These are phyloP conservation scores for Cymbidium sinense DNA, from an alignment of 106 monocot genomes.

Conservation along the genomic window DNA sequence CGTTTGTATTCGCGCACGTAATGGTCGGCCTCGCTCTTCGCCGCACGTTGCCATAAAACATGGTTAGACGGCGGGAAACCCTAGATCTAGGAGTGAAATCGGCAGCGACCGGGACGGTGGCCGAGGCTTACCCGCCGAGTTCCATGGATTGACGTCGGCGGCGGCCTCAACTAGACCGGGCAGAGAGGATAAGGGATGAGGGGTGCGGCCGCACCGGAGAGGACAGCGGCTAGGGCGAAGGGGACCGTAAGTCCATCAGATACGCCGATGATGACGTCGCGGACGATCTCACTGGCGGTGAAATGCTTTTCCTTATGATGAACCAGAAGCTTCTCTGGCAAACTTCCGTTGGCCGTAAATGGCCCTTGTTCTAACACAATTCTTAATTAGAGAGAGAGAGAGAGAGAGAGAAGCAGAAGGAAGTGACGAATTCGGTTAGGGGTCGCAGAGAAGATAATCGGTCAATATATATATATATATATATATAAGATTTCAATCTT, in stretches of 20 bases:
- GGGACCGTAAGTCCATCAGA: conserved; percentile 98
- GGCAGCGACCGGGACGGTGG: background rate
- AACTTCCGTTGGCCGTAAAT: background rate
- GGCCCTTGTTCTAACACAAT: conserved; percentile 13
- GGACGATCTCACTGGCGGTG: conserved; percentile 76
- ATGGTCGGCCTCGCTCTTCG: conserved; percentile 92
- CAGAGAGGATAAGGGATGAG: conserved; percentile 80
- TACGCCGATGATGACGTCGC: conserved; percentile 93
- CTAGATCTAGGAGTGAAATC: background rate
- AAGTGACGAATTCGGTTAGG: too few species aligned
- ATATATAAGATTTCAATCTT: too few species aligned
- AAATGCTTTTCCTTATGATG: conserved; percentile 88
- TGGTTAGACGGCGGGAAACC: background rate
- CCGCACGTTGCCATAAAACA: conserved; percentile 26
- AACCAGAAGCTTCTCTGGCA: conserved; percentile 26
- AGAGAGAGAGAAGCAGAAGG: too few species aligned
- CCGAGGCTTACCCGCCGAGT: conserved; percentile 65
- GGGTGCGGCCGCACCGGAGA: conserved; percentile 82
- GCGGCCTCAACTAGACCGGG: conserved; percentile 90
- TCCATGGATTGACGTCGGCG: conserved; percentile 96
- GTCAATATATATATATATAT: too few species aligned
- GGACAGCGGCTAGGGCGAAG: conserved; percentile 94
- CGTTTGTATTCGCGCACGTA: conserved; percentile 68
- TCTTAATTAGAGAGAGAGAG: background rate
- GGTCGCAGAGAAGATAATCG: too few species aligned